Evolutionary conservation across 148 eudicot species (phyloP), one percentile per base, ranked within the genome.

Genomic region (Camellia lanceoleosa): DNA sequence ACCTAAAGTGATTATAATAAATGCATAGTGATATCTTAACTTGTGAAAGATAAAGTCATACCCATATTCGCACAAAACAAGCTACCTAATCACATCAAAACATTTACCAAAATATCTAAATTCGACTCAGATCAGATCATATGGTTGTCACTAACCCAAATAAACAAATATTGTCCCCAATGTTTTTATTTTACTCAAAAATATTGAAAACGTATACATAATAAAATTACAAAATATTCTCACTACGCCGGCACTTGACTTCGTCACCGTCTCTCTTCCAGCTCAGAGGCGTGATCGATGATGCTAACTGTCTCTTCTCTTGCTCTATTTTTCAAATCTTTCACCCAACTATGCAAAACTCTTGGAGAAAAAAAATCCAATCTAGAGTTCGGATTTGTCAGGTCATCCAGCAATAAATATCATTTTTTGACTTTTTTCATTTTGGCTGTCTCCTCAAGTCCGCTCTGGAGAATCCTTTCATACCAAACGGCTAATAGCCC

Each of bases 221-320:
- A 44, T 20, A 15, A 44, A 68, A 42, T 2, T 3, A 23, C 38
- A 30, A 30, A 44, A 13, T 65, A 65, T 23, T 38, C 30, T 23
- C 15, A 3, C 23, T 7, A 16, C 23, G 20, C 20, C 19, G 6
- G 18, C 14, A 5, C 70, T 49, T 49, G 52, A 68, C 12, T 16
- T 44, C 23, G 10, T 44, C 72, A 18, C 11, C 15, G 20, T 68
- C 71, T 15, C 66, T 62, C 66, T 18, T 19, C 19, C 9, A 19
- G 66, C 30, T 62, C 66, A 3, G 66, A 62, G 66, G 66, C 66
- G 66, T 62, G 66, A 8, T n/a, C 19, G 66, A 62, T 62, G 66
- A 62, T 5, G 66, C 30, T 8, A 7, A 4, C 5, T 5, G 52
- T n/a, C 10, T 62, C 7, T 62, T 62, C 3, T 3, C 38, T 62